Base-by-base conservation (phyloP, 1,284 basidiomycete species). In the Puccinia brachypodii region DNA sequence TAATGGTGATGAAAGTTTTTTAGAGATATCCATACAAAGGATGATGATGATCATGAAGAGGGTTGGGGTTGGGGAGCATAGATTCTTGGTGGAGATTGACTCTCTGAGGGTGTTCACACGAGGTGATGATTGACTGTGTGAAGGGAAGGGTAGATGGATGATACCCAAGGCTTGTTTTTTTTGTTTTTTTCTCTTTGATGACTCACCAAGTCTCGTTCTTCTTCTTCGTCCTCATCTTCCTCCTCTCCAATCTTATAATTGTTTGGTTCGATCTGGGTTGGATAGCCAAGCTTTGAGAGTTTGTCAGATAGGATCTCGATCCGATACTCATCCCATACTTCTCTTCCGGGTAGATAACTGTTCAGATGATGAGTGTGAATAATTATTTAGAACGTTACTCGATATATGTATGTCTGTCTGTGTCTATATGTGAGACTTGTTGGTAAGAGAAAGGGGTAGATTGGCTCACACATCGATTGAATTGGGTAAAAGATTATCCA, bases 281-380 rank as follows among this genome's bases (percentile, higher is more conserved):
- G 79, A 81, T 81, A 74, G 25, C 79, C 79, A 25, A 81, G 44
- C 60, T 74, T 16, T 13, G 33, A 33, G 28, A 81, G 64, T 53
- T 74, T 81, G 19, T 81, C 58, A 47, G 72, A 58, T 28, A 81
- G 44, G n/a, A 81, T 73, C 58, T 81, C 79, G 42, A 71, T 56
- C 19, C 71, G 53, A 66, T 33, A 81, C 36, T 81, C 79, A 66
- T 74, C 69, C 79, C 79, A 81, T 64, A 74, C 56, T 64, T 81
- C 79, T 74, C 71, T 81, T n/a, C 79, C 79, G 31, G 79, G 79
- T 64, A 81, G 33, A 81, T 81, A 81, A 8, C 79, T 81, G 31
- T 2, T 56, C 14, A 28, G 62, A 64, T 36, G 19, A n/a, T n/a
- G n/a, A n/a, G n/a, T n/a, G n/a, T n/a, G n/a, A n/a, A n/a, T n/a